Base-by-base conservation (phyloP, 2,329 filamentous ascomycete species). In the Aquanectria penicillioides region DNA sequence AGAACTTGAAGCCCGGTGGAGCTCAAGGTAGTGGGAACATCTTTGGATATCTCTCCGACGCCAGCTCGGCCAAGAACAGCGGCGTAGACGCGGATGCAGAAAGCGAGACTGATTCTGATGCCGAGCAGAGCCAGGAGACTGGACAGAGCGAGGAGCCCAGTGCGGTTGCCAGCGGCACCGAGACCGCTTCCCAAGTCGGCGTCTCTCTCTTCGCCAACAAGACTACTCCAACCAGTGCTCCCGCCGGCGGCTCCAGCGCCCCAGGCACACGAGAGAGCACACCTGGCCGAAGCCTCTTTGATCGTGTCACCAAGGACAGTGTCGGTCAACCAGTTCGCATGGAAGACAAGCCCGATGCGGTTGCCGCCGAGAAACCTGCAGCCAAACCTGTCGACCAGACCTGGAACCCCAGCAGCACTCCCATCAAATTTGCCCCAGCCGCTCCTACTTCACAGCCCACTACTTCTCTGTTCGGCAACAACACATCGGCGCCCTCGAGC, bases 1-100 rank as follows among this genome's bases (percentile, higher is more conserved):
- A 77, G 31, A 76, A 73, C 51, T 48, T 74, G 13, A 80, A 81
- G 69, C 68, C 76, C 8, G 61, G 61, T 12, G 66, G 61, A 40
- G 57, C 62, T 13, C 66, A 66, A 44, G 41, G 71, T 20, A 70
- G 64, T 13, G 67, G 72, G 40, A 87, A 88, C 67, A 86, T 87
- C 46, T 89, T 89, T 67, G 81, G 81, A 20, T 83, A 88, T 64
- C 78, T 88, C 7, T 87, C 85, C 2, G 84, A 86, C 66, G 78
- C 76, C 26, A 85, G 83, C 64, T 84, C 83, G 12, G 76, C 80
- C 34, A 84, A 83, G 71, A 84, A 81, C 47, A 86, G 84, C 61
- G 81, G 81, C 1, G 73, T 77, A 10, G 81, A 83, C 13, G 79
- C 78, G 15, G 82, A 82, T 47, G 75, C 71, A 6, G 80, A 83